Percentiles rank a stretch among this genome's conserved stretches.
phyloP scores from a whole-genome alignment of 148 eudicot species.

The Fagopyrum tataricum region DNA sequence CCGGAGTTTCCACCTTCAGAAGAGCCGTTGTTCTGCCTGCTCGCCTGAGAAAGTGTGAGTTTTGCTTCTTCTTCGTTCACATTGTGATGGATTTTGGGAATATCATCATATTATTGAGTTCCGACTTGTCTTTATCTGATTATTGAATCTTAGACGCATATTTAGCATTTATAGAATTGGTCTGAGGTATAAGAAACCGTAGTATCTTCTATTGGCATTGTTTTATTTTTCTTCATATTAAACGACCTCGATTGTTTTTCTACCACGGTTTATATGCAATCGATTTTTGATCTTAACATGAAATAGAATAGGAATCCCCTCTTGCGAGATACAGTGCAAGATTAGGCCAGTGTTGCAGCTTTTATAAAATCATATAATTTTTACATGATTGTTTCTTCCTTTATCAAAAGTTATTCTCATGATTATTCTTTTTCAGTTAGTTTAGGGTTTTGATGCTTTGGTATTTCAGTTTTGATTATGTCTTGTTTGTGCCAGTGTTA shows the following conservation, averaged over 20 bases:
- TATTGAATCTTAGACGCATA: not conserved
- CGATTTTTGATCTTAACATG: not conserved
- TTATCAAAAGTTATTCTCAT: no score
- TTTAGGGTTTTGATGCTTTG: no score
- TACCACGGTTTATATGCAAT: not conserved
- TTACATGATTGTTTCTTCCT: no score
- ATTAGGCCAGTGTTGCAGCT: no score
- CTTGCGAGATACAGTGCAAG: no score
- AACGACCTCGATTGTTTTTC: not conserved
- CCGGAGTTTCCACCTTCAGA: constrained; percentile 53
- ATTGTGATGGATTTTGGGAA: not conserved
- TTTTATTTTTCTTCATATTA: not conserved
- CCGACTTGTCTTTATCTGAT: not conserved
- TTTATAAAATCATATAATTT: no score
- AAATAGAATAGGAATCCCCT: no score
- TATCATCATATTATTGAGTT: not conserved
- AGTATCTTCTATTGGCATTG: not conserved
- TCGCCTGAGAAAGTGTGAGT: constrained; percentile 37
- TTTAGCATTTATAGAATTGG: not conserved
- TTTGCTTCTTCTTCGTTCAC: not conserved
- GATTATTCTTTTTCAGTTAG: no score
- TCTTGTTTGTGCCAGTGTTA: no score
- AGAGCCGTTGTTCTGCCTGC: constrained; percentile 53
- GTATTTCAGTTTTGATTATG: no score
- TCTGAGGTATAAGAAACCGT: not conserved